Conservation (phyloP, 2,329 filamentous ascomycete genomes). For the Colletotrichum limetticola region DNA sequence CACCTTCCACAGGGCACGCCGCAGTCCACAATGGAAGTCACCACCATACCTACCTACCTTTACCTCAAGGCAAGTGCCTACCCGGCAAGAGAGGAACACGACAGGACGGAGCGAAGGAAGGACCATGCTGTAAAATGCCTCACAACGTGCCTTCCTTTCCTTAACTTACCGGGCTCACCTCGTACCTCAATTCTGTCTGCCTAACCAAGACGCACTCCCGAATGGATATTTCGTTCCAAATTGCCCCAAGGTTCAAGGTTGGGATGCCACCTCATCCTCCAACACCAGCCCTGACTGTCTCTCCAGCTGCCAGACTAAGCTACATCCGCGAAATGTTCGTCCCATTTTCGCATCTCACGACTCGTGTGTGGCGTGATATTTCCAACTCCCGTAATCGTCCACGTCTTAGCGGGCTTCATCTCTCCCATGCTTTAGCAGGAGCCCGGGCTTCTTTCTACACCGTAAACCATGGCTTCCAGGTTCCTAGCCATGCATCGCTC, state of each 20-base stretch:
- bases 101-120: neutral
- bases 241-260: neutral
- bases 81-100: neutral
- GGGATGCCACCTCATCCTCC: neutral
- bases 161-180: neutral
- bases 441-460: neutral
- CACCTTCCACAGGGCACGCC: neutral
- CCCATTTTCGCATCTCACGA: slow-evolving; percentile 24
- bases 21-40: neutral
- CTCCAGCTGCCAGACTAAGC: slow-evolving; percentile 1
- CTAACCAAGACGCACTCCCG: no score
- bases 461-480: neutral
- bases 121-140: neutral
- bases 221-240: no score
- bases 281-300: neutral
- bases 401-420: slow-evolving; percentile 19
- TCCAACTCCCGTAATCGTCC: slow-evolving; percentile 14
- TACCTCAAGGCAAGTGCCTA: no score
- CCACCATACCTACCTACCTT: no score
- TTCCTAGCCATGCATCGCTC: neutral
- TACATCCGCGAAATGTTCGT: slow-evolving; percentile 25
- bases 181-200: neutral
- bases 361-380: slow-evolving; percentile 33
- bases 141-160: neutral
- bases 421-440: neutral